Conservation (phyloP, 2,329 filamentous ascomycete species). For the Ophiostoma ulmi region DNA sequence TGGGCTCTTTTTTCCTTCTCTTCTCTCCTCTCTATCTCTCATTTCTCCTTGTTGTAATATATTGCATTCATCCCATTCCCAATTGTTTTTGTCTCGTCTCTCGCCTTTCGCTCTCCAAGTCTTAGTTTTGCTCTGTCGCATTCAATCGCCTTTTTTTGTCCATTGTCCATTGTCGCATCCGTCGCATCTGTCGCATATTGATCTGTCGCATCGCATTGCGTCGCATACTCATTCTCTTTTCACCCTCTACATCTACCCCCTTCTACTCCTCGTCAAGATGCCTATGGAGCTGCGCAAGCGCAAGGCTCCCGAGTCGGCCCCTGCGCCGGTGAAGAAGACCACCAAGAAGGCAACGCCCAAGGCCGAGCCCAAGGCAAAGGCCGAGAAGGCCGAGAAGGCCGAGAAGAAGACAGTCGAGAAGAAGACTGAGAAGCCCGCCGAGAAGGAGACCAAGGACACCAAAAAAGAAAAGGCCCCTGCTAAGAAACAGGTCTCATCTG, state of each 20-base stretch:
- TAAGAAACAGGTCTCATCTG: conserved; percentile 33
- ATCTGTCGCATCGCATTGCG: conserved; percentile 14
- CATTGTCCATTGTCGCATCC: neutral
- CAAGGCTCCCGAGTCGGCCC: conserved; percentile 49
- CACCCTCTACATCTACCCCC: neutral
- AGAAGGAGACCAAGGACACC: conserved; percentile 23
- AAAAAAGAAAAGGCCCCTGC: conserved; percentile 24
- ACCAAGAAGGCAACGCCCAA: conserved; percentile 28
- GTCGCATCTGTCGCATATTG: conserved; percentile 14
- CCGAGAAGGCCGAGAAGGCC: conserved; percentile 28
- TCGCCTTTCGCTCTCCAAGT: neutral
- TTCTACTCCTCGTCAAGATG: conserved; percentile 39
- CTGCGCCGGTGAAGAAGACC: conserved; percentile 44
- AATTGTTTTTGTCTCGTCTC: neutral
- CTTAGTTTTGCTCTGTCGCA: neutral
- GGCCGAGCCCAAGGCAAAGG: conserved; percentile 31
- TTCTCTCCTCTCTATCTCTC: neutral
- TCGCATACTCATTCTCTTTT: neutral
- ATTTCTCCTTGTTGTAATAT: neutral
- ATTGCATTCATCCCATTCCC: neutral
- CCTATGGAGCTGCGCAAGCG: conserved; percentile 57
- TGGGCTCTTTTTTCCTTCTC: neutral
- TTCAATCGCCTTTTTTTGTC: neutral
- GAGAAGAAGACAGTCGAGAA: conserved; percentile 30
- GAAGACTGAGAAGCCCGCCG: conserved; percentile 24